Evolutionary conservation across 2,329 filamentous ascomycete genomes (phyloP).

Genomic region (Beauveria sp.): DNA sequence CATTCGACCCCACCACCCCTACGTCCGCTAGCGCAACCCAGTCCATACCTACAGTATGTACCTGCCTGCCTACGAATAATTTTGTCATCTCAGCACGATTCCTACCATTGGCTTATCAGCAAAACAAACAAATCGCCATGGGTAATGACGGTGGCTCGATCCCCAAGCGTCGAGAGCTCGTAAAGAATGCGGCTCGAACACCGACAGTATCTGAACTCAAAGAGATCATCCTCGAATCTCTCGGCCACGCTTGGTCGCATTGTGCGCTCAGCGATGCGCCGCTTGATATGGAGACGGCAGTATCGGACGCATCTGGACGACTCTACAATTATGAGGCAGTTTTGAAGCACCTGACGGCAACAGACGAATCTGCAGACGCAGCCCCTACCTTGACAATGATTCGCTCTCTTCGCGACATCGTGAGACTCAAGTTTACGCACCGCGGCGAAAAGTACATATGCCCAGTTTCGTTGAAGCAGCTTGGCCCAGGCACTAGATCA

Average conservation of each 20-base stretch:
- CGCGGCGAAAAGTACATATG: conserved; percentile 62
- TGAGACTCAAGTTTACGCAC: conserved; percentile 67
- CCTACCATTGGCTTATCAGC: conserved; percentile 8
- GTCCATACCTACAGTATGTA: no score
- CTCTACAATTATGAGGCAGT: conserved; percentile 95
- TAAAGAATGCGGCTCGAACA: conserved; percentile 81
- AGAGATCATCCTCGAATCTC: conserved; percentile 76
- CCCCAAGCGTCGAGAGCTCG: conserved; percentile 88
- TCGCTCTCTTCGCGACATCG: conserved; percentile 75
- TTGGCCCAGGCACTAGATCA: conserved; percentile 71
- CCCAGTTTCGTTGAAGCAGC: conserved; percentile 76
- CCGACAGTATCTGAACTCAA: conserved; percentile 82
- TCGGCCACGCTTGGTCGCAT: conserved; percentile 77
- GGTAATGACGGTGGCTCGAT: conserved; percentile 98
- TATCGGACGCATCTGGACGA: conserved; percentile 75
- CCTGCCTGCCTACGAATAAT: no score
- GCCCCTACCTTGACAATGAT: conserved; percentile 51
- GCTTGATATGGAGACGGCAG: conserved; percentile 62
- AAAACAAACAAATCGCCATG: conserved; percentile 46
- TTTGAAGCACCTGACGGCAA: conserved; percentile 52
- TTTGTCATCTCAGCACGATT: not conserved
- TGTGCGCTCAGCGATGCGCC: conserved; percentile 79
- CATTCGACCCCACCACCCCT: not conserved
- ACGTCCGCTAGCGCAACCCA: not conserved
- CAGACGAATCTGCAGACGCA: conserved; percentile 48